Conservation (phyloP, 1,284 basidiomycete species). For the Fomitopsis schrenkii region DNA sequence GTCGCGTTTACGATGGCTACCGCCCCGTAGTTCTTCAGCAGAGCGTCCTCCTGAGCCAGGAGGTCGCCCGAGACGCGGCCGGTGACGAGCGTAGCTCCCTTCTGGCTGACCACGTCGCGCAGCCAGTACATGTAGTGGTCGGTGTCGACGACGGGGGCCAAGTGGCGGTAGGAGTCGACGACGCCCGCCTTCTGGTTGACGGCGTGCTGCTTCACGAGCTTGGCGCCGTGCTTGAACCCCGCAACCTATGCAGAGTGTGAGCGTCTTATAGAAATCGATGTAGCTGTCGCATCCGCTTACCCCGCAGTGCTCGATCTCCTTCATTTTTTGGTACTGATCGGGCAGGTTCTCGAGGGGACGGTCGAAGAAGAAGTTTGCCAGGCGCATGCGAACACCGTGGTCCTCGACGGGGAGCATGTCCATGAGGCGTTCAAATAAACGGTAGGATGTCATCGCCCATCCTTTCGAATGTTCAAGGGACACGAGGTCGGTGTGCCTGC, state of each 20-base stretch:
- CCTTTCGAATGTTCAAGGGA: slow-evolving; percentile 28
- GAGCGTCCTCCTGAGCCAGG: slow-evolving; percentile 25
- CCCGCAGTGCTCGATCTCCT: slow-evolving; percentile 23
- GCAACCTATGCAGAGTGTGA: neutral
- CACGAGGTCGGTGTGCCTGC: slow-evolving; percentile 29
- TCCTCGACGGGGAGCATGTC: slow-evolving; percentile 13
- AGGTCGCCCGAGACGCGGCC: slow-evolving; percentile 25
- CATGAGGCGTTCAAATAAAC: slow-evolving; percentile 22
- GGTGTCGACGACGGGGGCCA: slow-evolving; percentile 33
- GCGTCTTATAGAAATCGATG: too few species aligned
- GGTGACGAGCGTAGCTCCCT: slow-evolving; percentile 29
- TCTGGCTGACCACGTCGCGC: slow-evolving; percentile 23
- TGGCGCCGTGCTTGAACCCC: slow-evolving; percentile 28
- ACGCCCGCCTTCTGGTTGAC: slow-evolving; percentile 27
- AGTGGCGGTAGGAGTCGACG: slow-evolving; percentile 32
- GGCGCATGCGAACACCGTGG: slow-evolving; percentile 21
- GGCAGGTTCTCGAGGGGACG: slow-evolving; percentile 23
- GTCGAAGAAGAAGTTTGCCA: slow-evolving; percentile 32
- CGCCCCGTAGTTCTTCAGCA: slow-evolving; percentile 27
- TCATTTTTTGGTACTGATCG: slow-evolving; percentile 31
- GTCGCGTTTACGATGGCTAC: slow-evolving; percentile 33
- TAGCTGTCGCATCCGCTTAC: slow-evolving; percentile 5
- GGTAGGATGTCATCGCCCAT: slow-evolving; percentile 32
- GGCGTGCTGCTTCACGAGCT: slow-evolving; percentile 15
- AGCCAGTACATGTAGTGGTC: slow-evolving; percentile 34